Percentiles rank a stretch among this genome's conserved stretches.
These are phyloP conservation scores for Albizia julibrissin DNA, from an alignment of 306 rosid species.

Conservation along the genomic window DNA sequence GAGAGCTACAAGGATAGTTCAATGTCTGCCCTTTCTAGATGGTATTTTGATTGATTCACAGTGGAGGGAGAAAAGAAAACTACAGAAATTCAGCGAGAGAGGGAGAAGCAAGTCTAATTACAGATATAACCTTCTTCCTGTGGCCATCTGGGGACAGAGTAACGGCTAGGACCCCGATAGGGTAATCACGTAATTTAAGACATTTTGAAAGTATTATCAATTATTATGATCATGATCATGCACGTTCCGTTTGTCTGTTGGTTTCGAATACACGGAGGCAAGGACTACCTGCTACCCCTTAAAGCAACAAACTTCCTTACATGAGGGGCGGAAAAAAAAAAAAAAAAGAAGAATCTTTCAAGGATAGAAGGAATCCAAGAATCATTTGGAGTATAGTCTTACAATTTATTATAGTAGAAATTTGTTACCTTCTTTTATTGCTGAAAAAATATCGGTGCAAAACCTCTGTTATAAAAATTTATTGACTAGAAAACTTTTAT, in stretches of 20 bases:
- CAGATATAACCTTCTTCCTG: constrained; percentile 43
- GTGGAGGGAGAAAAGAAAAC: constrained; percentile 29
- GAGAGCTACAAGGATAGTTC: constrained; percentile 5
- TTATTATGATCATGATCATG: constrained; percentile 28
- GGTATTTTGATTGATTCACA: constrained; percentile 30
- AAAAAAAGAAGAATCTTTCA: neutral
- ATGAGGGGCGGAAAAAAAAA: neutral
- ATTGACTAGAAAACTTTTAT: no score
- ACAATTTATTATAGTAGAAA: neutral
- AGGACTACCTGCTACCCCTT: constrained; percentile 23
- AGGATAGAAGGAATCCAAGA: neutral
- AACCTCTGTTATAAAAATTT: no score
- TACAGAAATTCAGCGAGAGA: neutral
- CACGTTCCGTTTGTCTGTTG: constrained; percentile 46
- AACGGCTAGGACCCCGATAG: constrained; percentile 83
- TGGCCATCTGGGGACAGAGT: constrained; percentile 2
- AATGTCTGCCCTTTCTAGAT: neutral
- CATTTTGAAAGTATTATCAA: constrained; percentile 43
- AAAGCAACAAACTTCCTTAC: neutral
- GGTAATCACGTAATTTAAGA: constrained; percentile 39
- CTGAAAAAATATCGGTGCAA: neutral
- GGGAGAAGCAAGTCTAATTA: constrained; percentile 28
- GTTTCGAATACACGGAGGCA: neutral
- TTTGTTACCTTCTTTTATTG: neutral
- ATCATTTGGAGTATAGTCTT: neutral